phyloP scores from a whole-genome alignment of 1,284 basidiomycete species.

The Pterula multifida region DNA sequence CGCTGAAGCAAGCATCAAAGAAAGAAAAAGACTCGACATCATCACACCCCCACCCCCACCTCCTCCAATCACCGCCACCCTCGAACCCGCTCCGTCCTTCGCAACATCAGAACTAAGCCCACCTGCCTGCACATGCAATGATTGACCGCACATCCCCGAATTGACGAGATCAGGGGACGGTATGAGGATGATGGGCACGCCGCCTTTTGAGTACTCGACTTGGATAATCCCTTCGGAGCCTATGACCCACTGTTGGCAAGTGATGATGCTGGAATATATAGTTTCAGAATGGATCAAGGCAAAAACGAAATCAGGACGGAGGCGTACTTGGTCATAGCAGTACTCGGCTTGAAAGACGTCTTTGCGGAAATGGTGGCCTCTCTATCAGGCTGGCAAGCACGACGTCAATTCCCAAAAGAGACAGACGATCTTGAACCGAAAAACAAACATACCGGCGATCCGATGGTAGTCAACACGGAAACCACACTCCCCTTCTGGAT shows the following conservation, averaged over 20 bases:
- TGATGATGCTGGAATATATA: constrained; percentile 27
- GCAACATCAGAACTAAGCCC: no score
- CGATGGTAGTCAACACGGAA: constrained; percentile 66
- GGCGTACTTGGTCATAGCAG: constrained; percentile 43
- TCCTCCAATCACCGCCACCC: no score
- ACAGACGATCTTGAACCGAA: background rate
- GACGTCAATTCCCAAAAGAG: constrained; percentile 3
- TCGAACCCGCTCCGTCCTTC: no score
- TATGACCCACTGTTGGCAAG: constrained; percentile 46
- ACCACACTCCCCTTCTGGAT: constrained; percentile 65
- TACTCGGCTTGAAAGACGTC: constrained; percentile 34
- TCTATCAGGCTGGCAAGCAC: constrained; percentile 36
- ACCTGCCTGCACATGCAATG: background rate
- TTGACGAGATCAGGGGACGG: constrained; percentile 16
- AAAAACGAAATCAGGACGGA: background rate
- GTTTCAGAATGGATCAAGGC: no score
- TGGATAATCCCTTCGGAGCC: constrained; percentile 48
- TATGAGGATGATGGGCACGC: constrained; percentile 41
- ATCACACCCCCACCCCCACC: no score
- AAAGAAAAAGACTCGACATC: no score
- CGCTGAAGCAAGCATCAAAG: no score
- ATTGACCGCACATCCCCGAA: background rate
- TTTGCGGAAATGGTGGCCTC: constrained; percentile 35
- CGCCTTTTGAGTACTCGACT: constrained; percentile 47
- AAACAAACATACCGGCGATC: constrained; percentile 43